Evolutionary conservation across 2,329 filamentous ascomycete genomes (phyloP), one percentile per base, ranked within the genome.

Genomic region (Alternaria solani): DNA sequence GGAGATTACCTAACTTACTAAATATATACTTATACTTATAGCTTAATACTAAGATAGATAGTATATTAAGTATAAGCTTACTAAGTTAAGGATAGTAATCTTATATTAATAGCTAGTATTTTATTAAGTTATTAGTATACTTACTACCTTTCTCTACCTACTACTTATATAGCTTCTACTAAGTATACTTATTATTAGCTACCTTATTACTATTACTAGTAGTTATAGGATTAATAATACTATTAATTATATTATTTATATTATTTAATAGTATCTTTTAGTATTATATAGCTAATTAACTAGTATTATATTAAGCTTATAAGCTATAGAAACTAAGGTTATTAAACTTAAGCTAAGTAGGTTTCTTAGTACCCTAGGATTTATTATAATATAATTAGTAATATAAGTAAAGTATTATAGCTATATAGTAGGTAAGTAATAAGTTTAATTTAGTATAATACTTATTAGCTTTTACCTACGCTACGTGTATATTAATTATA

Each of bases 401-500:
- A 9, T 32, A 32, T 5, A 4, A 43, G 25, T 60, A 25, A 39
- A 63, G 57, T 34, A 52, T 53, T 6, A 49, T 62, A 30, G 55
- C 49, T 20, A 47, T 38, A 42, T 62, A 62, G 46, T 62, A 62
- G 14, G 43, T 48, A 12, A 36, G 55, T 14, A 42, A 58, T 16
- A 48, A 11, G 38, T 58, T 23, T 16, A 60, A 41, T 38, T 49
- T 60, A 8, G 5, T 16, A 41, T 59, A 63, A 42, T 63, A 63
- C 12, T 56, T 48, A n/a, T 43, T 30, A 18, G 51, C 44, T 55
- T 64, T 41, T 5, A 1, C 42, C 11, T 51, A 5, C 11, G 51
- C 58, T 5, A 54, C 51, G 16, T 36, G n/a, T 12, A 64, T 12
- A 41, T 61, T 59, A 34, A 64, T 64, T 26, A 43, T 20, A 16